Conservation (phyloP, 371 early-diverging fungal genomes). For the Batkoa obscura region DNA sequence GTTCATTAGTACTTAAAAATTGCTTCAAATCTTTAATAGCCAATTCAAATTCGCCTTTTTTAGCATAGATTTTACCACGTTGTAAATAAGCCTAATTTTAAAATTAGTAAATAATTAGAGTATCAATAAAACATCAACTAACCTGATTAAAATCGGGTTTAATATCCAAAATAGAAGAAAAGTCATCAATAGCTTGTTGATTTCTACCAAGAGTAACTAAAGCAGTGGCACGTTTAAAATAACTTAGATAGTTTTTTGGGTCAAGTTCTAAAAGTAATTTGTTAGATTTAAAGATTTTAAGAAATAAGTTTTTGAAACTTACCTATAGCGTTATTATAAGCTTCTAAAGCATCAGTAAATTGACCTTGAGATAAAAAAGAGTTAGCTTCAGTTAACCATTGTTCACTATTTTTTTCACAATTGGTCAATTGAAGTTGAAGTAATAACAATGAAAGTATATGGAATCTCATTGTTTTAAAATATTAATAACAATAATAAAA, state of each 20-base stretch:
- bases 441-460: background rate
- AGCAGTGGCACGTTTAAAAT: conserved; percentile 70
- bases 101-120: conserved; percentile 9
- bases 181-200: conserved; percentile 54
- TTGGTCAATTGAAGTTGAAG: background rate
- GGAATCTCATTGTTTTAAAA: conserved; percentile 2
- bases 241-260: conserved; percentile 55
- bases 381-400: conserved; percentile 1
- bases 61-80: conserved; percentile 49
- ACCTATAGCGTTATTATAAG: conserved; percentile 3
- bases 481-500: too few species aligned
- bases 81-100: conserved; percentile 60
- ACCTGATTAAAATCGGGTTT: conserved; percentile 57
- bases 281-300: background rate
- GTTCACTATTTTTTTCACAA: background rate
- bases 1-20: conserved; percentile 15
- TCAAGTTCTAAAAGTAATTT: conserved; percentile 25
- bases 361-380: background rate
- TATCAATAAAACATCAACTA: background rate
- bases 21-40: conserved; percentile 30
- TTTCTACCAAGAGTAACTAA: conserved; percentile 53
- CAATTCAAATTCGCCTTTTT: conserved; percentile 41
- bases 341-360: conserved; percentile 4
- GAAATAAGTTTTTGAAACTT: background rate
- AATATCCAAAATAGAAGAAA: conserved; percentile 44